Conservation (phyloP, 2,329 filamentous ascomycete genomes). For the Trichocomaceae sp. region DNA sequence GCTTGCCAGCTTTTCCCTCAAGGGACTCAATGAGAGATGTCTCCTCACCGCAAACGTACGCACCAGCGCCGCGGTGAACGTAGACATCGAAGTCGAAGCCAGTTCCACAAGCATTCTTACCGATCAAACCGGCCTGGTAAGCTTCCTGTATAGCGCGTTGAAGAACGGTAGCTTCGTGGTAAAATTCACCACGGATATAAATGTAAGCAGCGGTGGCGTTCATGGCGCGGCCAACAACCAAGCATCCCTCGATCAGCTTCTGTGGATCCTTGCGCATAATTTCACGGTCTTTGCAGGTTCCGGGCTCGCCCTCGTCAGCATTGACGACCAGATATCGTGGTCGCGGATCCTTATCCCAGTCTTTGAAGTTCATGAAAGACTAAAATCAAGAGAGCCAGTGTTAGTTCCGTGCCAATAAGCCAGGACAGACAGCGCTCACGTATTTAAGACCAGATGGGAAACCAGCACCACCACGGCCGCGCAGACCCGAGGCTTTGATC, state of each 20-base stretch:
- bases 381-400: constrained; percentile 33
- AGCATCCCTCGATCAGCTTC: constrained; percentile 95
- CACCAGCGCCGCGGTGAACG: constrained; percentile 92
- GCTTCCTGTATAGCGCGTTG: constrained; percentile 97
- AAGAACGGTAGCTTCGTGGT: constrained; percentile 87
- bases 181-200: constrained; percentile 98
- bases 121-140: constrained; percentile 87
- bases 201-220: constrained; percentile 98
- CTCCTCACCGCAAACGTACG: constrained; percentile 97
- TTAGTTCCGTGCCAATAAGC: neutral
- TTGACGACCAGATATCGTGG: constrained; percentile 97
- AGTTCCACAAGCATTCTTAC: constrained; percentile 94
- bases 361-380: constrained; percentile 99
- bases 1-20: constrained; percentile 98
- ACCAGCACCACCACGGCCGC: constrained; percentile 92
- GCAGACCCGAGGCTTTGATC: constrained; percentile 90
- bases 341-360: constrained; percentile 96
- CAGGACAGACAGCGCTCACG: constrained; percentile 51
- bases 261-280: constrained; percentile 99
- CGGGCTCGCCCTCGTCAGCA: constrained; percentile 95
- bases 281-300: constrained; percentile 98
- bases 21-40: constrained; percentile 96
- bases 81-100: constrained; percentile 98
- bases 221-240: constrained; percentile 95
- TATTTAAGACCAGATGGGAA: constrained; percentile 99